Percentiles rank a stretch among this genome's conserved stretches.
These are phyloP conservation scores for Globisporangium alternatum DNA, from an alignment of 352 stramenopile genomes.

Conservation along the genomic window DNA sequence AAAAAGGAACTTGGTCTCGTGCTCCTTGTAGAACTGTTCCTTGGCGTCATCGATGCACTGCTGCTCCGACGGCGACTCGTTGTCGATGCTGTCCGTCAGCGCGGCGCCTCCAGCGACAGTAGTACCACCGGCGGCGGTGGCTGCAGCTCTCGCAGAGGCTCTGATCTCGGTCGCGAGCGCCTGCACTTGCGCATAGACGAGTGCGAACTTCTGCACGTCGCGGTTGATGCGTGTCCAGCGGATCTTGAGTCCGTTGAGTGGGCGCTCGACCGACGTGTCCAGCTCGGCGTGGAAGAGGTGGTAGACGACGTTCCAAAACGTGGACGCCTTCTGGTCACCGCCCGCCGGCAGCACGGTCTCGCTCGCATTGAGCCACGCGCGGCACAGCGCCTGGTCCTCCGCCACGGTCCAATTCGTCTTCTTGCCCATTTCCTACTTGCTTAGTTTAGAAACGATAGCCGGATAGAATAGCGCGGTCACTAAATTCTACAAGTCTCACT, in stretches of 20 bases:
- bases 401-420: slow-evolving; percentile 72
- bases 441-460: slow-evolving; percentile 44
- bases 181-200: slow-evolving; percentile 43
- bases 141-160: background rate
- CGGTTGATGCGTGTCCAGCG: slow-evolving; percentile 80
- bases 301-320: slow-evolving; percentile 65
- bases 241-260: slow-evolving; percentile 75
- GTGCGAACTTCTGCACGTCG: slow-evolving; percentile 71
- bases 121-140: background rate
- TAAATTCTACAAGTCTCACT: background rate
- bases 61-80: slow-evolving; percentile 31
- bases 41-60: slow-evolving; percentile 56
- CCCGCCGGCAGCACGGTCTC: slow-evolving; percentile 36
- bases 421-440: slow-evolving; percentile 52
- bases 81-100: slow-evolving; percentile 10
- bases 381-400: slow-evolving; percentile 69
- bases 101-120: background rate
- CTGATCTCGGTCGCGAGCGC: slow-evolving; percentile 7
- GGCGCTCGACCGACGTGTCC: slow-evolving; percentile 52
- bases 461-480: background rate
- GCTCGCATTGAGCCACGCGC: slow-evolving; percentile 62
- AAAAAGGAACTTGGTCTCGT: slow-evolving; percentile 64
- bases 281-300: slow-evolving; percentile 69
- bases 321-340: slow-evolving; percentile 45
- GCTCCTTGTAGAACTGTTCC: slow-evolving; percentile 42